A percentile compares a stretch with the other conserved stretches of the same genome.
These are phyloP conservation scores for Beverwykella pulmonaria DNA, from an alignment of 495 filamentous ascomycete species.

Conservation along the genomic window DNA sequence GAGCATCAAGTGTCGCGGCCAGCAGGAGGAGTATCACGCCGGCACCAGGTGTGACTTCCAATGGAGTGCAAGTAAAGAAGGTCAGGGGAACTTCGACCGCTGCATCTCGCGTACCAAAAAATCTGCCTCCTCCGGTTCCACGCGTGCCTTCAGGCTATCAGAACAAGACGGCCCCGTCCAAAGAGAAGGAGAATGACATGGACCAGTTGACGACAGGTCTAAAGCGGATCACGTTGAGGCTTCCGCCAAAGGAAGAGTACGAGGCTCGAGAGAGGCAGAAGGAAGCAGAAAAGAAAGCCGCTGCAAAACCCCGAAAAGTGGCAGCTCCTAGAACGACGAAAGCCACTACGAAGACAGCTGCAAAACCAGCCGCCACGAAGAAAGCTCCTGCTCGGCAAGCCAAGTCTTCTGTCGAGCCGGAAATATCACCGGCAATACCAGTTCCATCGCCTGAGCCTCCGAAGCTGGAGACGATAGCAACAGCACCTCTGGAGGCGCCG, in stretches of 20 bases:
- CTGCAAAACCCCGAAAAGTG: conserved; percentile 35
- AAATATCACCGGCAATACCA: not conserved
- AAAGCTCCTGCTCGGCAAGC: conserved; percentile 11
- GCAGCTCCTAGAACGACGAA: conserved; percentile 12
- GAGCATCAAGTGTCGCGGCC: conserved; percentile 19
- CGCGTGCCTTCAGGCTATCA: conserved; percentile 46
- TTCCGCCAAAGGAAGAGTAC: conserved; percentile 71
- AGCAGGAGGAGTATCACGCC: conserved; percentile 20
- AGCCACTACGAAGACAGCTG: conserved; percentile 33
- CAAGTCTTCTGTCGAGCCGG: conserved; percentile 10
- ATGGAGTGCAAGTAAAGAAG: conserved; percentile 37
- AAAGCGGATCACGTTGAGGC: conserved; percentile 71
- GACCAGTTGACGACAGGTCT: conserved; percentile 68
- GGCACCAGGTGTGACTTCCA: conserved; percentile 13
- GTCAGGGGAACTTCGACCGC: conserved; percentile 52
- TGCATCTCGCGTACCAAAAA: conserved; percentile 50
- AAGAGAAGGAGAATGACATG: conserved; percentile 51
- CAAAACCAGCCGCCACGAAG: conserved; percentile 26
- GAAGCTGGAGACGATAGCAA: conserved; percentile 5
- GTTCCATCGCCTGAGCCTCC: conserved; percentile 12
- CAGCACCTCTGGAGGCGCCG: conserved; percentile 25
- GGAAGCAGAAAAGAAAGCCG: conserved; percentile 36
- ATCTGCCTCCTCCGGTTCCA: conserved; percentile 54
- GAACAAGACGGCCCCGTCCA: conserved; percentile 16
- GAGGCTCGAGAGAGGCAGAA: conserved; percentile 60